Conservation (phyloP, 257 asterid genomes). For the Thymus quinquecostatus region DNA sequence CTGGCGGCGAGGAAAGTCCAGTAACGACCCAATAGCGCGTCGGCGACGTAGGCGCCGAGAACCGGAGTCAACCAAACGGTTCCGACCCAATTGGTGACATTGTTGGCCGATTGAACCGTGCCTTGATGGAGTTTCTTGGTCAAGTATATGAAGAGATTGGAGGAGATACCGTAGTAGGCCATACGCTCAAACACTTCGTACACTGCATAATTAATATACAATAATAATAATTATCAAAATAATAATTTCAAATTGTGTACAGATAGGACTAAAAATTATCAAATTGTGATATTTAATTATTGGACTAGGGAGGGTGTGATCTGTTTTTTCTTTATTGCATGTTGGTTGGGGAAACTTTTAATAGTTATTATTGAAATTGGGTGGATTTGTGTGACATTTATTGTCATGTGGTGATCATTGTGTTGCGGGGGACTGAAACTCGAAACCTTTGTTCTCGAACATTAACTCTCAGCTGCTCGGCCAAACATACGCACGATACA, state of each 20-base stretch:
- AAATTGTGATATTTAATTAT: neutral
- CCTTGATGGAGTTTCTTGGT: slow-evolving; percentile 66
- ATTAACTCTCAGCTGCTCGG: too few species aligned
- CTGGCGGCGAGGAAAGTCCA: slow-evolving; percentile 70
- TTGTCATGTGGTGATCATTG: neutral
- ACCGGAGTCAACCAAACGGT: slow-evolving; percentile 83
- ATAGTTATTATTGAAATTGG: neutral
- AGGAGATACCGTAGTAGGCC: slow-evolving; percentile 85
- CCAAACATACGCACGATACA: too few species aligned
- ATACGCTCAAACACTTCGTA: slow-evolving; percentile 91
- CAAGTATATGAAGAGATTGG: slow-evolving; percentile 72
- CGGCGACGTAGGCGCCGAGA: slow-evolving; percentile 82
- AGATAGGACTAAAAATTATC: too few species aligned
- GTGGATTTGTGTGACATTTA: neutral
- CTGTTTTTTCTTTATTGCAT: neutral
- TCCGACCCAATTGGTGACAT: slow-evolving; percentile 86
- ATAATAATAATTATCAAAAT: too few species aligned
- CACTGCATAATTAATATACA: slow-evolving; percentile 44
- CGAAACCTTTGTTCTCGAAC: too few species aligned
- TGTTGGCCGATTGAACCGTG: slow-evolving; percentile 71
- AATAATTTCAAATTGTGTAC: too few species aligned
- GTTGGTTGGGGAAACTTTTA: slow-evolving; percentile 7
- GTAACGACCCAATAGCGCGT: slow-evolving; percentile 77
- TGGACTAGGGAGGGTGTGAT: neutral
- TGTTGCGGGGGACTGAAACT: too few species aligned